Conservation (phyloP, 169 alveolate genomes). For the Perkinsus chesapeaki region DNA sequence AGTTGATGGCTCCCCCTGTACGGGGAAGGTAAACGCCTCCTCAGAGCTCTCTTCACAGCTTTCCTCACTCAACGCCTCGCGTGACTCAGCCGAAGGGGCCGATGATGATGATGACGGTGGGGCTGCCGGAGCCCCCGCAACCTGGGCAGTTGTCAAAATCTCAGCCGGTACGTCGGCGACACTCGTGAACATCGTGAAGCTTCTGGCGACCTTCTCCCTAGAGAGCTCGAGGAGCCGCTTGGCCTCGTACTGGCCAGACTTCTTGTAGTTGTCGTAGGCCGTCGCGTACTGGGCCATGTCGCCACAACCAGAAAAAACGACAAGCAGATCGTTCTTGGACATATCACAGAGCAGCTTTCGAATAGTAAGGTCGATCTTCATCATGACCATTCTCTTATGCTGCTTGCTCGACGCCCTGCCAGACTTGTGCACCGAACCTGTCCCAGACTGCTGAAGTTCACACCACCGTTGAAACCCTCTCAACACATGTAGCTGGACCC, state of each 20-base stretch:
- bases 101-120: not conserved
- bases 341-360: not conserved
- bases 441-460: not conserved
- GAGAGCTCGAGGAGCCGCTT: not conserved
- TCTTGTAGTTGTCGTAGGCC: not conserved
- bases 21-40: too few species aligned
- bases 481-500: conserved; percentile 7
- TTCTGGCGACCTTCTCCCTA: not conserved
- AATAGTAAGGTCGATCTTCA: conserved; percentile 10
- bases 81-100: not conserved
- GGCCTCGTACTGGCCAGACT: not conserved
- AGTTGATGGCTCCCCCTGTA: too few species aligned
- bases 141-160: not conserved
- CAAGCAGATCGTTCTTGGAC: conserved; percentile 15
- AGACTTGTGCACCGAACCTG: not conserved
- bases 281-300: conserved; percentile 17
- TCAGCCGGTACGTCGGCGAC: not conserved
- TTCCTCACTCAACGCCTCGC: too few species aligned
- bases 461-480: conserved; percentile 13
- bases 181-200: not conserved
- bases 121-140: too few species aligned
- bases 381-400: not conserved
- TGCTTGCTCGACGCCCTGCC: not conserved
- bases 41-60: too few species aligned
- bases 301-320: conserved; percentile 25